These are phyloP conservation scores for Cyclanthera cordifolia DNA, from an alignment of 306 rosid genomes.

Conservation along the genomic window DNA sequence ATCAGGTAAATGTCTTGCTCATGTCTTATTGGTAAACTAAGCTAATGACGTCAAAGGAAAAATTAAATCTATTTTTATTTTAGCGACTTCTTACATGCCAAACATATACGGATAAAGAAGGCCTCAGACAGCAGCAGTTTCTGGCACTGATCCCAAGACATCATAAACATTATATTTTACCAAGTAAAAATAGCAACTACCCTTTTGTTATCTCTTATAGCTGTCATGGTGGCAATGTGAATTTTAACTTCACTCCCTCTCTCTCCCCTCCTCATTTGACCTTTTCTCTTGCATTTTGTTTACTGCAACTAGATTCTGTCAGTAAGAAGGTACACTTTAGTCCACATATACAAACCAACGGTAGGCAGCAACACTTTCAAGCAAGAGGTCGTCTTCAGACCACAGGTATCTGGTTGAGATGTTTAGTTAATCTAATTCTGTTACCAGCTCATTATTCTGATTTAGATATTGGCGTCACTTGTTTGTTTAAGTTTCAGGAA, in stretches of 20 bases:
- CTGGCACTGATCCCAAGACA: slow-evolving; percentile 72
- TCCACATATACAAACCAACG: slow-evolving; percentile 41
- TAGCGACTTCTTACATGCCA: slow-evolving; percentile 73
- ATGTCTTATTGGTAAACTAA: not conserved
- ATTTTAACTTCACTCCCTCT: slow-evolving; percentile 12
- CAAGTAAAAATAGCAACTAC: slow-evolving; percentile 32
- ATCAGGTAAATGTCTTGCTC: slow-evolving; percentile 43
- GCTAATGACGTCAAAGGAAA: slow-evolving; percentile 13
- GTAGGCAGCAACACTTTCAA: slow-evolving; percentile 40
- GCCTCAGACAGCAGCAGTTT: slow-evolving; percentile 76
- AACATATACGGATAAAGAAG: slow-evolving; percentile 66
- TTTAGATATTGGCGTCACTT: not conserved
- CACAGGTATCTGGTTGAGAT: slow-evolving; percentile 40
- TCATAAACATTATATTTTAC: slow-evolving; percentile 84
- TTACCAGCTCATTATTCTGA: not conserved
- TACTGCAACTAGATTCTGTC: slow-evolving; percentile 35
- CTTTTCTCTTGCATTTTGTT: slow-evolving; percentile 11
- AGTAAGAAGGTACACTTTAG: slow-evolving; percentile 77
- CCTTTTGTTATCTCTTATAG: slow-evolving; percentile 16
- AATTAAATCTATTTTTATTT: slow-evolving; percentile 16
- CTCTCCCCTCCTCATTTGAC: not conserved
- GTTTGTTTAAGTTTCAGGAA: slow-evolving; percentile 7
- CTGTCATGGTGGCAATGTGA: slow-evolving; percentile 11
- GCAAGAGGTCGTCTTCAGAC: slow-evolving; percentile 46
- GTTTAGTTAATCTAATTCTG: slow-evolving; percentile 8